Evolutionary conservation across 2,329 filamentous ascomycete genomes (phyloP).

Genomic region (Diaporthe sp.): DNA sequence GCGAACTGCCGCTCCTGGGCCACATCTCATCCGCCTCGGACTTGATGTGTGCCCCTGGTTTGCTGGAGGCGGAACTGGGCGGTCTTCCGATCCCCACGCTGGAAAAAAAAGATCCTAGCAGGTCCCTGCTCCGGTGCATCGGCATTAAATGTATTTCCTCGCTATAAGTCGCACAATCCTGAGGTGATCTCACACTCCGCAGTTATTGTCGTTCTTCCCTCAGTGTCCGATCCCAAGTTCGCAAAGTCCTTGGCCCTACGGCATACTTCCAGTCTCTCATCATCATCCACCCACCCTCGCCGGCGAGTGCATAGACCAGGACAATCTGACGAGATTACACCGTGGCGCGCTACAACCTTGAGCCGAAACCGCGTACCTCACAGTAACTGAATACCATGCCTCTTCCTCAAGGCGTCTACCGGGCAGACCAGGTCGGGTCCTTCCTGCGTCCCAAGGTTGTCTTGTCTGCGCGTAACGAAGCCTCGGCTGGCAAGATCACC

Average conservation of each 20-base stretch:
- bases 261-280: background rate
- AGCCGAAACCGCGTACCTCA: background rate
- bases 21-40: background rate
- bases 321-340: background rate
- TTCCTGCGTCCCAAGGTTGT: conserved; percentile 62
- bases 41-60: background rate
- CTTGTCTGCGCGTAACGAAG: conserved; percentile 59
- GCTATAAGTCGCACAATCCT: background rate
- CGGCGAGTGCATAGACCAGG: background rate
- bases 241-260: no score
- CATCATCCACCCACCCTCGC: background rate
- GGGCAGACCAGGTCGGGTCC: conserved; percentile 67
- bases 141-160: conserved; percentile 4
- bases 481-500: conserved; percentile 53
- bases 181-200: background rate
- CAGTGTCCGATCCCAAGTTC: background rate
- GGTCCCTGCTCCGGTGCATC: conserved; percentile 16
- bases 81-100: conserved; percentile 10
- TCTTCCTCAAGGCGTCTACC: conserved; percentile 55
- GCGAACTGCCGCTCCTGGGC: conserved; percentile 22
- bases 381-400: conserved; percentile 44
- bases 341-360: background rate
- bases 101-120: background rate
- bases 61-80: background rate
- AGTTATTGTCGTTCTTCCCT: background rate